Evolutionary conservation across 495 filamentous ascomycete genomes (phyloP).

Genomic region (Apiosordaria backusii): DNA sequence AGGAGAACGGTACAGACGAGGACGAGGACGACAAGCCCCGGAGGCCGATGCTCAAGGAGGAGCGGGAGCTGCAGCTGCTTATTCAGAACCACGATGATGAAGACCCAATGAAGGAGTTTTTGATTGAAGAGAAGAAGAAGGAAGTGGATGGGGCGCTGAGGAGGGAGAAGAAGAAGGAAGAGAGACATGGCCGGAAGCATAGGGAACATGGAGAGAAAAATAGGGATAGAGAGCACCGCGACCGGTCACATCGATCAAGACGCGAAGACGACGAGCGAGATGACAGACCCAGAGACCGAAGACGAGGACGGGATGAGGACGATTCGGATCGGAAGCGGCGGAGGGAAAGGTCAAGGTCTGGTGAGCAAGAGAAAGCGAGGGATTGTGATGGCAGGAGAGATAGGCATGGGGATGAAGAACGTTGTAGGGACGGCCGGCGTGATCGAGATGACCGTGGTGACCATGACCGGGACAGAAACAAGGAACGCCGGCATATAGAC

Average conservation of each 20-base stretch:
- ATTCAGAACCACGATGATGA: conserved; percentile 85
- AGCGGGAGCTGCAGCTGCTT: conserved; percentile 71
- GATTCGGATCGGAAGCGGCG: background rate
- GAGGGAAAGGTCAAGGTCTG: background rate
- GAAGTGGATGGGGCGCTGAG: conserved; percentile 70
- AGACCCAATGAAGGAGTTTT: conserved; percentile 92
- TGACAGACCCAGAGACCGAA: conserved; percentile 14
- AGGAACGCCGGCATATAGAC: conserved; percentile 18
- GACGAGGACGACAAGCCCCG: conserved; percentile 35
- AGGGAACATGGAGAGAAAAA: conserved; percentile 28
- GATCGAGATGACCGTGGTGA: conserved; percentile 22
- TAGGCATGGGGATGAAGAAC: conserved; percentile 28
- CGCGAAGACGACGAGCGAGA: conserved; percentile 18
- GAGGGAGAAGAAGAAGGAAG: conserved; percentile 43
- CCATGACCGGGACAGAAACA: conserved; percentile 28
- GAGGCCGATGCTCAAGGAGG: conserved; percentile 52
- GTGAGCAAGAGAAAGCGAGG: background rate
- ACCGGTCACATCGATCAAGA: conserved; percentile 28
- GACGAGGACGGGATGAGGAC: conserved; percentile 14
- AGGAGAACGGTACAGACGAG: conserved; percentile 38
- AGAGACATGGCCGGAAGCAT: conserved; percentile 37
- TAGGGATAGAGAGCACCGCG: conserved; percentile 25
- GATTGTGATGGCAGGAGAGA: conserved; percentile 24
- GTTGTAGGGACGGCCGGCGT: conserved; percentile 18
- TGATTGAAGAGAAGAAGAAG: conserved; percentile 84